phyloP scores from a whole-genome alignment of 305 asterid species.

The Rubia occidens region DNA sequence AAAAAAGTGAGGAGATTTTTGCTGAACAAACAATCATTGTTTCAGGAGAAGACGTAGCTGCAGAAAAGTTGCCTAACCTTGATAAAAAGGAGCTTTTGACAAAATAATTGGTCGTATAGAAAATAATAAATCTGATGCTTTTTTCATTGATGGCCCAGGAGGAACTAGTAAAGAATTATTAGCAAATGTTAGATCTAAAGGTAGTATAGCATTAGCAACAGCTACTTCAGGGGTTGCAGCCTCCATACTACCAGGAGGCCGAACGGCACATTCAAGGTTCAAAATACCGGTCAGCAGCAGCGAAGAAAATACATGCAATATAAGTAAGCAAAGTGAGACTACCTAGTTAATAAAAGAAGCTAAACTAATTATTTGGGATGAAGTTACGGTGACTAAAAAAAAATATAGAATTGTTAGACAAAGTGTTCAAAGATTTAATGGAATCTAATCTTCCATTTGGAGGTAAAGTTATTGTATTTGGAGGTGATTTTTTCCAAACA shows the following conservation, averaged over 20 bases:
- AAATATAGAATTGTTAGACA: background rate
- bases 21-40: background rate
- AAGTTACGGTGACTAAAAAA: background rate
- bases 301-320: background rate
- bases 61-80: background rate
- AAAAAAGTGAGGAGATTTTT: background rate
- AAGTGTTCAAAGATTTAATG: no score
- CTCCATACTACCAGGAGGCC: background rate
- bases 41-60: background rate
- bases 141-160: background rate
- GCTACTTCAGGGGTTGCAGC: background rate
- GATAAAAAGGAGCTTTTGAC: background rate
- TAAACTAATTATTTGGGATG: background rate
- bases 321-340: background rate
- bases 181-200: background rate
- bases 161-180: background rate
- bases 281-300: background rate
- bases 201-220: background rate
- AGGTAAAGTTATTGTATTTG: background rate
- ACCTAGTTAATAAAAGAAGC: background rate
- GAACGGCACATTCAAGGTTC: background rate
- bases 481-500: background rate
- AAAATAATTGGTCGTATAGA: background rate
- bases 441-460: no score
- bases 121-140: background rate